Evolutionary conservation across 129 eudicot species (phyloP), one percentile per base, ranked within the genome.

Genomic region (Solidago caesia): DNA sequence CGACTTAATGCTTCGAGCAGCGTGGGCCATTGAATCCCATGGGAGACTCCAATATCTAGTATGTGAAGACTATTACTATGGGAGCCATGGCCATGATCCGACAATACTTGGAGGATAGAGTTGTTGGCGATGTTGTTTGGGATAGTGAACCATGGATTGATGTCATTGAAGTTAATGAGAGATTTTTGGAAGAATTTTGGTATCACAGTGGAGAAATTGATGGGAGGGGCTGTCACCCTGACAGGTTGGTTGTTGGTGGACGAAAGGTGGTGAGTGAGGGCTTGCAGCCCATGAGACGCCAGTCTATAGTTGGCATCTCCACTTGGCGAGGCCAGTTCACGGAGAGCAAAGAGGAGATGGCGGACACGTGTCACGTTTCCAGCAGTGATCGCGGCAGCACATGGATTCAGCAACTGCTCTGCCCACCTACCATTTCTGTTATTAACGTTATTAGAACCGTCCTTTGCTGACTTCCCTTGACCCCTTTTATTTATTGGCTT

Each of bases 251-350:
- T 60, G 45, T 45, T 69, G 85, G 77, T 21, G 71, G 88, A 21
- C 4, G 97, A 82, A 11, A 91, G 83, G 74, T 91, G 88, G 58
- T 79, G 89, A 8, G 82, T 88, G 42, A 91, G 73, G 26, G 97
- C 95, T 44, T 70, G 85, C 69, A 91, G 86, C 39, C 97, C 97
- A 1, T 88, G 89, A 33, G 81, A 69, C 3, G 97, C 95, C 2
- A 91, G 77, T 51, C 97, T 83, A 76, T 88, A 87, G 43, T 91
- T 91, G 26, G 97, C 97, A 39, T 91, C 97, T 5, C 97, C 97
- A 0, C 81, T 86, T 14, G 82, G 85, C 1, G 97, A 88, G 16
- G 95, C 87, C 3, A 91, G 84, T 39, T 91, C 97, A 11, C 86
- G 88, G 8, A 91, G 85, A 56, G 88, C 97, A 8, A 86, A 80